Percentiles rank a stretch among this genome's conserved stretches.
phyloP scores from a whole-genome alignment of 2,329 filamentous ascomycete species.

The Drechmeria coniospora region DNA sequence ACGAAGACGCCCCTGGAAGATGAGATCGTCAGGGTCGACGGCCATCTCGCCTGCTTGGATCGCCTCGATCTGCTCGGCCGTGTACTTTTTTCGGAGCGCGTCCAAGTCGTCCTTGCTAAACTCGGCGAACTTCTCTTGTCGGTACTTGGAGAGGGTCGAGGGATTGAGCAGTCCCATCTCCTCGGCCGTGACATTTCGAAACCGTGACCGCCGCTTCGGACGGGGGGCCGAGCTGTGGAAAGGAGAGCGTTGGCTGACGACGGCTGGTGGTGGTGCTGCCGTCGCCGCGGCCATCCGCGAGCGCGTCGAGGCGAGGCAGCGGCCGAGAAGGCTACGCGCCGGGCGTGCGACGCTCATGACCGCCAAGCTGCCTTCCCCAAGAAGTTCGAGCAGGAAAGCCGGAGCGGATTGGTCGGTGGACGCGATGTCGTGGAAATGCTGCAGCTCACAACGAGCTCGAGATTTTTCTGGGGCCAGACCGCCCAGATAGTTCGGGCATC shows the following conservation, averaged over 20 bases:
- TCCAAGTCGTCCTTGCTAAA: constrained; percentile 54
- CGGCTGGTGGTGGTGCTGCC: constrained; percentile 8
- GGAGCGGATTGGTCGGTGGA: neutral
- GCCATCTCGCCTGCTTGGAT: constrained; percentile 67
- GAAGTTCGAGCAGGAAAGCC: neutral
- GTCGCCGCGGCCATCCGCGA: constrained; percentile 9
- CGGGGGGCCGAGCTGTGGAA: constrained; percentile 38
- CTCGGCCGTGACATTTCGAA: constrained; percentile 35
- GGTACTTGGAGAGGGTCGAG: constrained; percentile 27
- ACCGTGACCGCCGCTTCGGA: constrained; percentile 31
- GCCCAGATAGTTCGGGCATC: too few relatives aligned
- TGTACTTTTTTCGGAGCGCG: constrained; percentile 52
- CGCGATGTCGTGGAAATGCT: neutral
- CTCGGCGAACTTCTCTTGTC: constrained; percentile 36
- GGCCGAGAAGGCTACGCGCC: constrained; percentile 36
- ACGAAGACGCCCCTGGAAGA: constrained; percentile 55
- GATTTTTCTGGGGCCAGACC: constrained; percentile 17
- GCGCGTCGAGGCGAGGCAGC: constrained; percentile 26
- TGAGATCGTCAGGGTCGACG: constrained; percentile 59
- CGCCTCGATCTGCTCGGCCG: constrained; percentile 64
- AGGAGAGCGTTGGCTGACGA: constrained; percentile 17
- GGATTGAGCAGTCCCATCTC: constrained; percentile 34
- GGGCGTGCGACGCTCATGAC: constrained; percentile 41
- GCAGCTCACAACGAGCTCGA: constrained; percentile 13
- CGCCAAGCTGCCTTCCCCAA: constrained; percentile 10